Evolutionary conservation across 1,284 basidiomycete species (phyloP), one percentile per base, ranked within the genome.

Genomic region (Butyriboletus appendiculatus): DNA sequence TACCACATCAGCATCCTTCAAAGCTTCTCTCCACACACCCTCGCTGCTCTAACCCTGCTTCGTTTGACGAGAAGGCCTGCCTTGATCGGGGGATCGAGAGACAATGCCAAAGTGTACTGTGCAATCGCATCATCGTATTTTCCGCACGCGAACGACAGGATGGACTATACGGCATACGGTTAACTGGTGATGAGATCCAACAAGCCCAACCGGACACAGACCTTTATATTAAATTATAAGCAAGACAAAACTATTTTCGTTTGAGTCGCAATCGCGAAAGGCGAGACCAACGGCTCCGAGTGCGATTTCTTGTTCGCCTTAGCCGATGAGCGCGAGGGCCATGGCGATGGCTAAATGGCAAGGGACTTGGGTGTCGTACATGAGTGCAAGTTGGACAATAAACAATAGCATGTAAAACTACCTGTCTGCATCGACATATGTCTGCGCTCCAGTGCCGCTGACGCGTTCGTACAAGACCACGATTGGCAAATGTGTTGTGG

Each of bases 1-100:
- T n/a, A 50, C 49, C 18, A 18, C 5, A 37, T 50, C 40, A 4
- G 42, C 43, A 20, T 50, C 48, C 8, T 20, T 3, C 43, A 47
- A 50, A 26, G 48, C 44, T n/a, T 48, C 48, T 20, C 0, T 6
- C 48, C 44, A 50, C 8, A 30, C 7, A 18, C 15, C 44, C 5
- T 48, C 3, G 26, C 22, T 16, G 30, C 33, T 18, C 16, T 24
- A 18, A 26, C 48, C 16, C 41, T 44, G 24, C 48, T 50, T 18
- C 48, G 48, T 22, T 51, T 53, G 26, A 53, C n/a, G n/a, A 53
- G 35, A 33, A 53, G 41, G 15, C 28, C 9, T 40, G n/a, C 33
- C 24, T 22, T 40, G 14, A 8, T 37, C 39, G 28, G 40, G 33
- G 48, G 34, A 26, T 39, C 20, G 22, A 50, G 35, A 18, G 42